Conservation (phyloP, 2,329 filamentous ascomycete genomes). For the Parasarocladium wereldwijsianum region DNA sequence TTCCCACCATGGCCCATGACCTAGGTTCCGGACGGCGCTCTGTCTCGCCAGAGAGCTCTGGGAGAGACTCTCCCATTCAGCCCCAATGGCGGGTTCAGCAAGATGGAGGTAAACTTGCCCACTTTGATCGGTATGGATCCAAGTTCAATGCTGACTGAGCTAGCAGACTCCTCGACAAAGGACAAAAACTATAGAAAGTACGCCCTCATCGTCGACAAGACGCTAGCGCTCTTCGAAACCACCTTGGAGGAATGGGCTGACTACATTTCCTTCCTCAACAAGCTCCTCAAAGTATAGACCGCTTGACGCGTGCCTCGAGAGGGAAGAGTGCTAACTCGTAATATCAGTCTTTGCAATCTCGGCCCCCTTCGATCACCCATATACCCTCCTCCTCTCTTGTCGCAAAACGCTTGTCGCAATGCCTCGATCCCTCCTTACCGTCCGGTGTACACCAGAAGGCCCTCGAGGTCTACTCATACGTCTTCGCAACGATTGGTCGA, state of each 20-base stretch:
- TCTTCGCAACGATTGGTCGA: conserved; percentile 74
- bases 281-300: conserved; percentile 62
- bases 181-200: conserved; percentile 74
- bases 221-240: conserved; percentile 80
- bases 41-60: conserved; percentile 69
- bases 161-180: conserved; percentile 41
- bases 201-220: conserved; percentile 74
- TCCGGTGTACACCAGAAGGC: conserved; percentile 97
- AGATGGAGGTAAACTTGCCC: conserved; percentile 50
- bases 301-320: neutral
- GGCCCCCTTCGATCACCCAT: conserved; percentile 53
- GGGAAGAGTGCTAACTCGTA: neutral
- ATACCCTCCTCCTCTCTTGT: conserved; percentile 74
- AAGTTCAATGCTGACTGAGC: conserved; percentile 7
- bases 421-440: conserved; percentile 80
- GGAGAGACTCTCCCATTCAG: conserved; percentile 59
- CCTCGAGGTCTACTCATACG: conserved; percentile 80
- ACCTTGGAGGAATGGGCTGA: conserved; percentile 97
- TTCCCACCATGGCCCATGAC: conserved; percentile 50
- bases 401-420: conserved; percentile 86
- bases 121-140: conserved; percentile 4
- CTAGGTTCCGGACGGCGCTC: conserved; percentile 39
- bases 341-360: conserved; percentile 68
- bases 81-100: conserved; percentile 66
- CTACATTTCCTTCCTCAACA: conserved; percentile 92